These are phyloP conservation scores for Tubosaeta brunneosetosa DNA, from an alignment of 768 basidiomycete genomes.

Conservation along the genomic window DNA sequence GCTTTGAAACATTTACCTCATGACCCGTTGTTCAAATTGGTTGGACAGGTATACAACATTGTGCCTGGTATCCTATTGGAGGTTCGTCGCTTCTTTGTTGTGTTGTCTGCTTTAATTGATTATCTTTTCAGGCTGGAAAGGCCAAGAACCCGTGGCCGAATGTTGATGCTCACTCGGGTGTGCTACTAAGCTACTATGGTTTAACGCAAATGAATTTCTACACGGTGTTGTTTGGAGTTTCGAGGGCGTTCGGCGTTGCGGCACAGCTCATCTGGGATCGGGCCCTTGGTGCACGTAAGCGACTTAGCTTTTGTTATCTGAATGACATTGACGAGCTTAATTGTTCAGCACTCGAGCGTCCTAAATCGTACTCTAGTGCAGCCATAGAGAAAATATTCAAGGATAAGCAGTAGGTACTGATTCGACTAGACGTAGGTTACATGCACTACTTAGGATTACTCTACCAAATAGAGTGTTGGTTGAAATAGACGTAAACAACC, in stretches of 20 bases:
- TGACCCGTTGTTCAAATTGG: constrained; percentile 92
- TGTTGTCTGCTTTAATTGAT: background rate
- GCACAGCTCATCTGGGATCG: constrained; percentile 93
- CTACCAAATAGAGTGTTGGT: background rate
- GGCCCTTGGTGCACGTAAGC: constrained; percentile 84
- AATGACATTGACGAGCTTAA: background rate
- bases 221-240: constrained; percentile 95
- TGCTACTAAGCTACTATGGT: constrained; percentile 80
- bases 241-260: constrained; percentile 87
- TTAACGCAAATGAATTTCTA: constrained; percentile 92
- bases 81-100: constrained; percentile 33
- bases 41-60: constrained; percentile 81
- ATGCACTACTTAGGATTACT: no score
- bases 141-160: constrained; percentile 96
- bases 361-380: constrained; percentile 84
- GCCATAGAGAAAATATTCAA: constrained; percentile 78
- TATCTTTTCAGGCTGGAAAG: constrained; percentile 63
- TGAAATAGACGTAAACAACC: constrained; percentile 16
- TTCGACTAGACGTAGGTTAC: background rate
- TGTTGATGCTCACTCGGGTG: constrained; percentile 96
- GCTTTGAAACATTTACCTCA: constrained; percentile 79
- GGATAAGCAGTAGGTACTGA: constrained; percentile 24
- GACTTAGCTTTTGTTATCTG: background rate
- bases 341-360: constrained; percentile 73
- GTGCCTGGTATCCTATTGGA: constrained; percentile 89